phyloP scores from a whole-genome alignment of 305 asterid genomes.

The Nicotiana rustica region DNA sequence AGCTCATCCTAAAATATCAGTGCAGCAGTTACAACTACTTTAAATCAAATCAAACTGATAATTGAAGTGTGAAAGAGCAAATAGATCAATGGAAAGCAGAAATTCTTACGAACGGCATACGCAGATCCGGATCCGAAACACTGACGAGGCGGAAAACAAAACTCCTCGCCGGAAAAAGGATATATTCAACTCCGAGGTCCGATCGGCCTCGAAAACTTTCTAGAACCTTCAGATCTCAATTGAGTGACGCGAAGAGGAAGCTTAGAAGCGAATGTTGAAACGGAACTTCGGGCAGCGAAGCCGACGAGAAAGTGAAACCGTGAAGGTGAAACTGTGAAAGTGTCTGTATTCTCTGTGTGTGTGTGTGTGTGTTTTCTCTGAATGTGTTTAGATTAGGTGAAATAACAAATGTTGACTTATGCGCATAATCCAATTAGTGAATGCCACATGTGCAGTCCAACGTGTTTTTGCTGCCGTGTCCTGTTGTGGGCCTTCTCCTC shows the following conservation, averaged over 20 bases:
- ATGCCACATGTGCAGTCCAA: background rate
- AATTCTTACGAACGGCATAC: background rate
- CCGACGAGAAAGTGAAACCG: background rate
- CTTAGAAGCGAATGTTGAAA: background rate
- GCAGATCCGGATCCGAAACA: conserved; percentile 29
- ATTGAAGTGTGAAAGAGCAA: background rate
- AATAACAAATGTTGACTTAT: conserved; percentile 31
- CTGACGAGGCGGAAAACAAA: background rate
- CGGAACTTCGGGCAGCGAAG: background rate
- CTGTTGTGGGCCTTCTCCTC: background rate
- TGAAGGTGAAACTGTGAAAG: background rate
- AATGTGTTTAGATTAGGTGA: background rate
- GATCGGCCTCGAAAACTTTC: conserved; percentile 17
- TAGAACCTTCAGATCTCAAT: conserved; percentile 24
- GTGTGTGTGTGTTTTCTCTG: background rate
- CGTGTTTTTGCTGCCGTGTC: conserved; percentile 30
- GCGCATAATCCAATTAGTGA: background rate
- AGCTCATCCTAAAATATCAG: background rate
- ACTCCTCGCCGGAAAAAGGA: background rate
- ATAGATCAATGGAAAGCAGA: background rate
- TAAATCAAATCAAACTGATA: background rate
- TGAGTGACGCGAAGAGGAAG: background rate
- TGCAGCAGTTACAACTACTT: conserved; percentile 13
- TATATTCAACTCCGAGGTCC: background rate
- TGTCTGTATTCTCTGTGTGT: background rate